A percentile compares a stretch with the other conserved stretches of the same genome.
Conservation (phyloP, 2,329 filamentous ascomycete species). For the Nannizziopsis arthrosporioides region DNA sequence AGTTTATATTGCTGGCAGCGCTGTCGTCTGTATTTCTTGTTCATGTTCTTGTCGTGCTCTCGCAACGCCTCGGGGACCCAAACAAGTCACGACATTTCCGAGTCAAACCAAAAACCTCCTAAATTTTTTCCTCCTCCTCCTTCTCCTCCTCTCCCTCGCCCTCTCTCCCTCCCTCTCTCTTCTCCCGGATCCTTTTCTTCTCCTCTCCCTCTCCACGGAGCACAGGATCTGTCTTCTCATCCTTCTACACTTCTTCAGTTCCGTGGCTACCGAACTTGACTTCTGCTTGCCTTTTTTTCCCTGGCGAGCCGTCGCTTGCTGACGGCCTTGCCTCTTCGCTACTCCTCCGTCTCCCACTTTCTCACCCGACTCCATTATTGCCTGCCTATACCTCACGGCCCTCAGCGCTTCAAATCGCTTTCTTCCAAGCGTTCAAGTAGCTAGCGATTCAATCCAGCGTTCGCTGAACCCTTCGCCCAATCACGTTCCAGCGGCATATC, state of each 20-base stretch:
- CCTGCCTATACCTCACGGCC: not conserved
- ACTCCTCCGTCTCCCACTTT: not conserved
- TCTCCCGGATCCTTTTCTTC: not conserved
- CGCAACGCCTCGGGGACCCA: not conserved
- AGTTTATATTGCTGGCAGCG: too few relatives aligned
- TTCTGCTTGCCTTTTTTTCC: not conserved
- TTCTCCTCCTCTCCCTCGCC: conserved; percentile 10
- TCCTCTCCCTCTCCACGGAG: not conserved
- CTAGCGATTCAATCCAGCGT: not conserved
- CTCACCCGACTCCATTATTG: not conserved
- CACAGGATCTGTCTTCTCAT: not conserved
- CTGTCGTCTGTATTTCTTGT: not conserved
- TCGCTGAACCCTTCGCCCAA: not conserved
- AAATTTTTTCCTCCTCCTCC: conserved; percentile 13
- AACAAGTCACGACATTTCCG: conserved; percentile 10
- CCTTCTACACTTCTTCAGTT: not conserved
- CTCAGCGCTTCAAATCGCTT: not conserved
- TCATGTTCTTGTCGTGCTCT: not conserved
- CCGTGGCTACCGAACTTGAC: not conserved
- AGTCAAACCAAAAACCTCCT: conserved; percentile 15
- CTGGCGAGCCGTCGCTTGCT: not conserved
- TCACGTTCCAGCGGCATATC: not conserved
- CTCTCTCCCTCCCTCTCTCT: conserved; percentile 2
- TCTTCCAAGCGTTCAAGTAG: not conserved
- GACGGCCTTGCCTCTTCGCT: conserved; percentile 2